Percentiles rank a stretch among this genome's conserved stretches.
phyloP scores from a whole-genome alignment of 495 filamentous ascomycete genomes.

The Neurospora africana region DNA sequence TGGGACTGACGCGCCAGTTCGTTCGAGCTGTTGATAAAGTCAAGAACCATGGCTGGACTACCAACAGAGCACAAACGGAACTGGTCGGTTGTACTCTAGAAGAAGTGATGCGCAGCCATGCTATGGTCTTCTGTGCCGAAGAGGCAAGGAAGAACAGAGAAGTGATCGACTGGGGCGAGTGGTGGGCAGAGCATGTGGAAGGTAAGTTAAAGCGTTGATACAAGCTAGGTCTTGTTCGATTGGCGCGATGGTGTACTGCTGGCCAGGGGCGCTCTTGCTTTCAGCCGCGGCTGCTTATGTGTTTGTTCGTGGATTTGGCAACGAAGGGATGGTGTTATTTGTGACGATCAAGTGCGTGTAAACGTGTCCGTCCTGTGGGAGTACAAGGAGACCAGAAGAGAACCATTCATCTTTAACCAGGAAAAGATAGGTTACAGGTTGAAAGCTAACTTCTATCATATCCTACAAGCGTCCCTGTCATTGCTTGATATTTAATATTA shows the following conservation, averaged over 20 bases:
- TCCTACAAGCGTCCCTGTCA: background rate
- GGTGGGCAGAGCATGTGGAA: conserved; percentile 58
- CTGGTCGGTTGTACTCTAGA: conserved; percentile 74
- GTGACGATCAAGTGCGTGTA: background rate
- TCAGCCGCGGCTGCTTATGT: background rate
- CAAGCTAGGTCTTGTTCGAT: background rate
- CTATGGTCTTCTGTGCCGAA: conserved; percentile 89
- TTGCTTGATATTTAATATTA: background rate
- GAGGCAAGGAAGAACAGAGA: conserved; percentile 60
- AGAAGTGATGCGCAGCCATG: conserved; percentile 80
- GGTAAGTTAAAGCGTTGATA: conserved; percentile 6
- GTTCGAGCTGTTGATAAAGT: conserved; percentile 72
- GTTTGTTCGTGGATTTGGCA: background rate
- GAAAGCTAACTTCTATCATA: background rate
- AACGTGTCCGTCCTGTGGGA: background rate
- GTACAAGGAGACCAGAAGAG: background rate
- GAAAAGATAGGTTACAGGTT: background rate
- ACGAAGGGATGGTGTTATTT: background rate
- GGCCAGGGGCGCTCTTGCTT: background rate
- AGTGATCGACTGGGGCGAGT: conserved; percentile 65
- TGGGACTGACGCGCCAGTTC: conserved; percentile 69
- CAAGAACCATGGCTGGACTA: conserved; percentile 54
- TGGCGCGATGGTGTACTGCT: background rate
- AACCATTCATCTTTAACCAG: background rate
- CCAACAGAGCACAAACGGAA: conserved; percentile 61